phyloP scores from a whole-genome alignment of 2,329 filamentous ascomycete genomes.

The Claviceps quebecensis region DNA sequence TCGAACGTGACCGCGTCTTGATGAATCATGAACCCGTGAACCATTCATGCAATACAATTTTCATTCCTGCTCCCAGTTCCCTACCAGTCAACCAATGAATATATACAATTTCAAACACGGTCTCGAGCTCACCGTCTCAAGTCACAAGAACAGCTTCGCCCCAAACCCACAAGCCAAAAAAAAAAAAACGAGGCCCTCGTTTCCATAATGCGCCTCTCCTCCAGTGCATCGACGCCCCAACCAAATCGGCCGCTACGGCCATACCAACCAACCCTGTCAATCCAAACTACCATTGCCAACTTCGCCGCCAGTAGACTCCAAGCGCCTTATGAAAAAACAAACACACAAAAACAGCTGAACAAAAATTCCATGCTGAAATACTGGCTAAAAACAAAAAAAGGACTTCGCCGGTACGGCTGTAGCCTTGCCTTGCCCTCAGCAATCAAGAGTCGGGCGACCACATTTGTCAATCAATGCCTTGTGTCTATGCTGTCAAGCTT shows the following conservation, averaged over 20 bases:
- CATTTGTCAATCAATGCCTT: not conserved
- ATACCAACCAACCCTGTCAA: conserved; percentile 24
- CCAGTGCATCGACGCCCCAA: conserved; percentile 3
- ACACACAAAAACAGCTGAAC: conserved; percentile 14
- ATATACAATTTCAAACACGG: conserved; percentile 26
- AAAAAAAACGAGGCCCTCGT: not conserved
- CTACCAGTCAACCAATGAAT: conserved; percentile 24
- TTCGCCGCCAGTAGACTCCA: conserved; percentile 25
- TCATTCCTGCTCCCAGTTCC: conserved; percentile 17
- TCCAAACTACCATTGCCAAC: conserved; percentile 19
- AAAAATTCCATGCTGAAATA: conserved; percentile 20
- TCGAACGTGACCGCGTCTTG: not conserved
- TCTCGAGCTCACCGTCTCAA: conserved; percentile 5
- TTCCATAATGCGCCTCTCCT: conserved; percentile 2
- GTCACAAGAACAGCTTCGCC: conserved; percentile 6
- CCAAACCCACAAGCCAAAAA: not conserved
- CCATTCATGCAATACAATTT: conserved; percentile 15
- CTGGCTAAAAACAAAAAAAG: conserved; percentile 19
- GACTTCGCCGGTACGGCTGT: conserved; percentile 9
- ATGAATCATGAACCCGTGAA: not conserved
- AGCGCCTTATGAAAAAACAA: conserved; percentile 23
- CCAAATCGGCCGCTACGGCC: conserved; percentile 10
- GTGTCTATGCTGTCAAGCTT: not conserved
- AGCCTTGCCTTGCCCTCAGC: not conserved
- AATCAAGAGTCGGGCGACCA: not conserved